These are phyloP conservation scores for Geoglossum cookeanum DNA, from an alignment of 2,329 filamentous ascomycete species.

Conservation along the genomic window DNA sequence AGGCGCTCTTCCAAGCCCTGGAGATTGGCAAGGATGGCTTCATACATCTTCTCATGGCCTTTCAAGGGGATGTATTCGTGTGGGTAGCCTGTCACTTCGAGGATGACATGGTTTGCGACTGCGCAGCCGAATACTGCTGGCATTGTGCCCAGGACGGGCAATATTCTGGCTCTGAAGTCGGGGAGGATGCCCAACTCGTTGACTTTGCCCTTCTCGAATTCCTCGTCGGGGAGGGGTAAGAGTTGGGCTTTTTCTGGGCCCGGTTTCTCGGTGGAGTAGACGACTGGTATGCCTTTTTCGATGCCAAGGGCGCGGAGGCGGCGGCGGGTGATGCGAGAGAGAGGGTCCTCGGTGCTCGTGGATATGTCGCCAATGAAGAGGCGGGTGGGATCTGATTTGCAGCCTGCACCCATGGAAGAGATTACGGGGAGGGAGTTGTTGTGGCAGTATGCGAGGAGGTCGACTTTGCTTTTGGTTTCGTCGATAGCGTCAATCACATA, in stretches of 20 bases:
- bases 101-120: slow-evolving; percentile 80
- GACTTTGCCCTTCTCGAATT: slow-evolving; percentile 70
- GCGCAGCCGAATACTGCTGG: slow-evolving; percentile 88
- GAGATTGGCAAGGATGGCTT: slow-evolving; percentile 55
- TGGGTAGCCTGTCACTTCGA: slow-evolving; percentile 65
- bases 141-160: slow-evolving; percentile 93
- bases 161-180: slow-evolving; percentile 84
- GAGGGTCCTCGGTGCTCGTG: slow-evolving; percentile 65
- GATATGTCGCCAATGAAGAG: slow-evolving; percentile 87
- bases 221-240: slow-evolving; percentile 69
- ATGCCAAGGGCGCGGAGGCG: slow-evolving; percentile 60
- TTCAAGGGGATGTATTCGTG: slow-evolving; percentile 68
- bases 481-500: slow-evolving; percentile 97
- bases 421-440: slow-evolving; percentile 63
- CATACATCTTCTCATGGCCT: slow-evolving; percentile 78
- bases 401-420: slow-evolving; percentile 89
- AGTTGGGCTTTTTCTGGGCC: slow-evolving; percentile 82
- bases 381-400: slow-evolving; percentile 70
- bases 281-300: slow-evolving; percentile 68
- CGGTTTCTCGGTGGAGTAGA: slow-evolving; percentile 81
- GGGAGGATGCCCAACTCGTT: slow-evolving; percentile 75
- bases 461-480: slow-evolving; percentile 94
- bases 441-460: slow-evolving; percentile 72
- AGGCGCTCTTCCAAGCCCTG: slow-evolving; percentile 66
- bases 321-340: slow-evolving; percentile 69